phyloP scores from a whole-genome alignment of 139 green algal species.

The Gonium pectorale region DNA sequence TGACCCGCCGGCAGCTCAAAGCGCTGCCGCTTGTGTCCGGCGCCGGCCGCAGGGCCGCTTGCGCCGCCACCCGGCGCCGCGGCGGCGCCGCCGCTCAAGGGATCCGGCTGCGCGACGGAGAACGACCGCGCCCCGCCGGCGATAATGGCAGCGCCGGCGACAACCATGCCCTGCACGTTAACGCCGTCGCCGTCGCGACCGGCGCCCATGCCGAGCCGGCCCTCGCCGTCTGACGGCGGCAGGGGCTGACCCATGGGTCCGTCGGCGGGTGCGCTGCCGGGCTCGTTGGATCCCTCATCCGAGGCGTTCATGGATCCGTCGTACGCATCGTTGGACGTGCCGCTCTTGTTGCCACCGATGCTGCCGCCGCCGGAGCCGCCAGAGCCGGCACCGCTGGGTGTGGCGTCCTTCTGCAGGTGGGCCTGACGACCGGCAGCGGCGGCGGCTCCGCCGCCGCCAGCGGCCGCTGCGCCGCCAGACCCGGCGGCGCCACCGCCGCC shows the following conservation, averaged over 20 bases:
- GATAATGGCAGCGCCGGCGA: not conserved
- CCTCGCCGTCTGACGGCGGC: constrained; percentile 18
- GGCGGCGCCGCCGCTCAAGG: not conserved
- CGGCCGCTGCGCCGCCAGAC: not conserved
- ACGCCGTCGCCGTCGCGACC: constrained; percentile 1
- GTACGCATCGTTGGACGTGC: constrained; percentile 40
- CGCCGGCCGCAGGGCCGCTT: not conserved
- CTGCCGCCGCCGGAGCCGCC: constrained; percentile 44
- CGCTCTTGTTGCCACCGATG: constrained; percentile 40
- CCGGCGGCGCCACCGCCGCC: not conserved
- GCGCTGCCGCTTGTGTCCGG: constrained; percentile 4
- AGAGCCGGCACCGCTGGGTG: constrained; percentile 8
- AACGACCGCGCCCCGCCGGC: constrained; percentile 15
- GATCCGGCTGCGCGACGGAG: constrained; percentile 33
- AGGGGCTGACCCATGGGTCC: constrained; percentile 38
- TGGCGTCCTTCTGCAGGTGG: constrained; percentile 12
- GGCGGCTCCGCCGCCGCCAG: not conserved
- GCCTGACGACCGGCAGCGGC: not conserved
- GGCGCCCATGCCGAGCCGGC: not conserved
- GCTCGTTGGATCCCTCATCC: constrained; percentile 66
- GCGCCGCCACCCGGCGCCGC: not conserved
- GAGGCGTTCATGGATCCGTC: constrained; percentile 60
- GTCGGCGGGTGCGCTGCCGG: constrained; percentile 49
- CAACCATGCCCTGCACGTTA: constrained; percentile 30
- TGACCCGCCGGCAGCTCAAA: not conserved